Percentiles rank a stretch among this genome's conserved stretches.
phyloP scores from a whole-genome alignment of 2,329 filamentous ascomycete genomes.

The Parastagonospora avenae region DNA sequence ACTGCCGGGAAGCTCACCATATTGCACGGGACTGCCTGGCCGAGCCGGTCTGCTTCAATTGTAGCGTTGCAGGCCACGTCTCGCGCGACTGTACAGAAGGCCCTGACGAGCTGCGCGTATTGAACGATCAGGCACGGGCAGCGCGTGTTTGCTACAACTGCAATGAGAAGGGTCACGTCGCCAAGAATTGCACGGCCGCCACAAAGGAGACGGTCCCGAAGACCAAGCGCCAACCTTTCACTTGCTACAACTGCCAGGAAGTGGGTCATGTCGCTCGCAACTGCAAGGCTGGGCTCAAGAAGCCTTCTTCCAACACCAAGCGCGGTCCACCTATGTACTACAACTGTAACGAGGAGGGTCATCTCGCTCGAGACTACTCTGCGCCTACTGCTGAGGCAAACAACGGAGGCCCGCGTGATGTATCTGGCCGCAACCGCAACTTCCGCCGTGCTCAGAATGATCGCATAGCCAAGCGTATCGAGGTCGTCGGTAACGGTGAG shows the following conservation, averaged over 20 bases:
- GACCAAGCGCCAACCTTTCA: background rate
- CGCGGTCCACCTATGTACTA: conserved; percentile 10
- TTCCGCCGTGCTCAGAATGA: conserved; percentile 6
- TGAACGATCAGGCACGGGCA: too few relatives aligned
- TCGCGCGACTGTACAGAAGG: too few relatives aligned
- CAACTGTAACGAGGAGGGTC: conserved; percentile 14
- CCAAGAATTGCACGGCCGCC: too few relatives aligned
- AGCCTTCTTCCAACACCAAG: background rate
- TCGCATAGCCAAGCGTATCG: conserved; percentile 1
- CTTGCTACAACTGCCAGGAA: conserved; percentile 7
- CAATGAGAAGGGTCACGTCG: too few relatives aligned
- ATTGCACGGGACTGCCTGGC: too few relatives aligned
- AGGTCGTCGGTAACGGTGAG: conserved; percentile 14
- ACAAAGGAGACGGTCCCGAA: background rate
- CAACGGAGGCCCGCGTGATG: background rate
- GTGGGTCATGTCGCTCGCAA: conserved; percentile 7
- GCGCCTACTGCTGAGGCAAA: background rate
- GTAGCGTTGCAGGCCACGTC: too few relatives aligned
- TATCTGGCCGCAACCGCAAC: conserved; percentile 3
- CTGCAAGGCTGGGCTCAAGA: conserved; percentile 1
- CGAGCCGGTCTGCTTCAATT: too few relatives aligned
- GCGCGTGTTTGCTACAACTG: too few relatives aligned
- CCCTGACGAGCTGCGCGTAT: too few relatives aligned
- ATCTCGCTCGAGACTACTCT: conserved; percentile 11
- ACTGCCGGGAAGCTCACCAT: too few relatives aligned